Evolutionary conservation across 371 early-diverging fungal species (phyloP).

Genomic region (Rhizomucor pusillus): DNA sequence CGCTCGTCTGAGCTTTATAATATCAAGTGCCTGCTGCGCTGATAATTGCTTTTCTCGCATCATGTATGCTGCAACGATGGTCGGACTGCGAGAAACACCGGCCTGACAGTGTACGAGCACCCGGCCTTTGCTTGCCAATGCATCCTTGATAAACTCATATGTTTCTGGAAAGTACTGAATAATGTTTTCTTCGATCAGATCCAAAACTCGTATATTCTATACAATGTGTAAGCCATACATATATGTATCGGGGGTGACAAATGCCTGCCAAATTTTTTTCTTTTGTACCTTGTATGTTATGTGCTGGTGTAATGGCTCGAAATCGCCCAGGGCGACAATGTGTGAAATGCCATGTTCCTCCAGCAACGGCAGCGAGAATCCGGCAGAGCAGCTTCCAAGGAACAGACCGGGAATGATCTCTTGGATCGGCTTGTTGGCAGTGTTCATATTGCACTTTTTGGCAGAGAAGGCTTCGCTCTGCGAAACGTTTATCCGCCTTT

Average conservation of each 20-base stretch:
- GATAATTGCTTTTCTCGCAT: constrained; percentile 56
- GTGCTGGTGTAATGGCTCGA: constrained; percentile 21
- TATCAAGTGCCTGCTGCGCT: constrained; percentile 49
- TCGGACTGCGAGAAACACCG: constrained; percentile 28
- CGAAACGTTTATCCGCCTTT: no score
- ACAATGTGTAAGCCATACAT: constrained; percentile 9
- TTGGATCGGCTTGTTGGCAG: constrained; percentile 30
- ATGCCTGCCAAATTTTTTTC: constrained; percentile 1
- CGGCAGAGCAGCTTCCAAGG: constrained; percentile 36
- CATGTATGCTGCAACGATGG: constrained; percentile 59
- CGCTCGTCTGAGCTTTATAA: constrained; percentile 43
- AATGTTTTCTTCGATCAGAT: constrained; percentile 64
- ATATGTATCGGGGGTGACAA: constrained; percentile 9
- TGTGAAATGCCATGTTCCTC: constrained; percentile 56
- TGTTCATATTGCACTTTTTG: no score
- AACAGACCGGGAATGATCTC: constrained; percentile 47
- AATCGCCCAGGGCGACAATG: constrained; percentile 51
- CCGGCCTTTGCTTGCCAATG: constrained; percentile 43
- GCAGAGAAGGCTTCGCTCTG: no score
- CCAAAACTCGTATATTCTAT: constrained; percentile 59
- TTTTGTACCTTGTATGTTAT: constrained; percentile 38
- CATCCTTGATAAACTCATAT: constrained; percentile 55
- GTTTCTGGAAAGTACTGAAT: constrained; percentile 70
- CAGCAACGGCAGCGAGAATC: constrained; percentile 21
- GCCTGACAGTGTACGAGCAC: constrained; percentile 74